Base-by-base conservation (phyloP, 192 early-diverging fungal species). In the Podila epigama region DNA sequence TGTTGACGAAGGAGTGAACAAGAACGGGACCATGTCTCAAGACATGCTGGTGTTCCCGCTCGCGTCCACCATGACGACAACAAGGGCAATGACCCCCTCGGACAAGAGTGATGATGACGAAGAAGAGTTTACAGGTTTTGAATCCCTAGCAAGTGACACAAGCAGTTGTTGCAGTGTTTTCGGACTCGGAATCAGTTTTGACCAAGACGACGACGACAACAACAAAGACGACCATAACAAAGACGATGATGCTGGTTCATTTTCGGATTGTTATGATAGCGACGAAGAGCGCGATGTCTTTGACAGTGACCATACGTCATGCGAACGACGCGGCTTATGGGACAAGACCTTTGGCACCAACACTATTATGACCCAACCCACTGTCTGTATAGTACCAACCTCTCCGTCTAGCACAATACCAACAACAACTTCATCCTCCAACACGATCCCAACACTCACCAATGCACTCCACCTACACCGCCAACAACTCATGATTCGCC, bases 51-150 rank as follows among this genome's bases (percentile, higher is more conserved):
- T 48, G 44, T 48, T 48, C 44, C 44, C 44, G 25, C 44, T 48
- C 25, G 44, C 44, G 5, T 48, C 44, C 44, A 48, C 44, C n/a
- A 20, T 22, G n/a, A 22, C 44, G 2, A 25, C 44, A 48, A 48
- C 44, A 48, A 48, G 25, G n/a, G 44, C 25, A 2, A n/a, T n/a
- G n/a, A n/a, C n/a, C n/a, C n/a, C 44, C 44, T 22, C n/a, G 44
- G 25, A 22, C 44, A 22, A 48, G n/a, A 22, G 25, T 18, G 44
- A 48, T 2, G 44, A 48, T 2, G 44, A 48, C 7, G 44, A 48
- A 22, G 44, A 48, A 34, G 66, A 59, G 11, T 50, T 51, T 22
- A 68, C 66, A 60, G 57, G 66, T 5, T 68, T 59, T 36, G 66
- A 68, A 32, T 58, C 66, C 16, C 58, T 68, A 15, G 67, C 53